These are phyloP conservation scores for Ramularia endophylla DNA, from an alignment of 2,329 filamentous ascomycete genomes.

Conservation along the genomic window DNA sequence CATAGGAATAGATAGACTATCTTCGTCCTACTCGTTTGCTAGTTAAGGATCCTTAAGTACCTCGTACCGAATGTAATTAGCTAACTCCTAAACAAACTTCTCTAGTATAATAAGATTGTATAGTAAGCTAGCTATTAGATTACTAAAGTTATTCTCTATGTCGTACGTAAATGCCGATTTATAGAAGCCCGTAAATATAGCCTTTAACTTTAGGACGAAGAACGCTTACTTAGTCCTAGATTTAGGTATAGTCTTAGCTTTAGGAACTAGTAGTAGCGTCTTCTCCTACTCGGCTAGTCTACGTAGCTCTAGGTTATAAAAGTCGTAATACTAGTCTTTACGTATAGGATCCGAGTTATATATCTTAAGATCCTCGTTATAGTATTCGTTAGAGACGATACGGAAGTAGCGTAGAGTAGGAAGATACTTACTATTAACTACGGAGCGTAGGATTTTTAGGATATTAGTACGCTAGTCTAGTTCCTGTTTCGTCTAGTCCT, in stretches of 20 bases:
- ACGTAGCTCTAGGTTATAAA: neutral
- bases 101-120: neutral
- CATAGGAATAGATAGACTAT: neutral
- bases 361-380: neutral
- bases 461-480: neutral
- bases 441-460: neutral
- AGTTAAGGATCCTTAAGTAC: neutral
- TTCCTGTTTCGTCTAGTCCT: slow-evolving; percentile 1
- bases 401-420: too few species aligned
- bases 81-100: slow-evolving; percentile 1
- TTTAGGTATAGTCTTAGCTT: neutral
- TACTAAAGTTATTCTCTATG: neutral
- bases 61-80: neutral
- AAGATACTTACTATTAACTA: too few species aligned
- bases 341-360: neutral
- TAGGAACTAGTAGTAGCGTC: too few species aligned
- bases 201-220: neutral
- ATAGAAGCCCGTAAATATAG: neutral
- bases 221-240: neutral
- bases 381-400: neutral
- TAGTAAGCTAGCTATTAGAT: neutral
- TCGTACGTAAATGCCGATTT: neutral
- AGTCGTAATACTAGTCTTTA: neutral
- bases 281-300: neutral
- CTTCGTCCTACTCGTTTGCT: neutral